phyloP scores from a whole-genome alignment of 148 eudicot genomes.

The Camellia sinensis region DNA sequence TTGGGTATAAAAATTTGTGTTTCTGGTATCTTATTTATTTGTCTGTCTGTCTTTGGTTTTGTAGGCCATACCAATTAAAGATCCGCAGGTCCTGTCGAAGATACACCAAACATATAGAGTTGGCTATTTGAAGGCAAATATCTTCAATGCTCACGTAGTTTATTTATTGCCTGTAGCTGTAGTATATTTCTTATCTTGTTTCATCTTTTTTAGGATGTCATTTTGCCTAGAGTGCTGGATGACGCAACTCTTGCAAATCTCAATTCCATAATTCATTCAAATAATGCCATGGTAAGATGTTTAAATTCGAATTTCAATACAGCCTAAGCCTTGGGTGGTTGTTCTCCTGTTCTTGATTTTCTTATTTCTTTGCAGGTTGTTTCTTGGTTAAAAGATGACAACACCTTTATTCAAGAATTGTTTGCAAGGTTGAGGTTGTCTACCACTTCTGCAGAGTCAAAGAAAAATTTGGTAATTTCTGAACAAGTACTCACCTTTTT shows the following conservation, averaged over 20 bases:
- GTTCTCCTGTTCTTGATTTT: slow-evolving; percentile 7
- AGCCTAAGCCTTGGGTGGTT: background rate
- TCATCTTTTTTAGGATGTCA: slow-evolving; percentile 59
- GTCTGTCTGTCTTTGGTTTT: slow-evolving; percentile 17
- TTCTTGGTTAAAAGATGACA: slow-evolving; percentile 81
- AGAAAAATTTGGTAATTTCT: slow-evolving; percentile 70
- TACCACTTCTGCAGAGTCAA: slow-evolving; percentile 60
- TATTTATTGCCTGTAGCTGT: slow-evolving; percentile 14
- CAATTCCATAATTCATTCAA: slow-evolving; percentile 81
- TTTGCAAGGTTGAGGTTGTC: slow-evolving; percentile 72
- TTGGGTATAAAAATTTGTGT: background rate
- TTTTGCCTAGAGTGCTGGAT: slow-evolving; percentile 80
- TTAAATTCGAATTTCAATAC: background rate
- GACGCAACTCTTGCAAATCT: slow-evolving; percentile 70
- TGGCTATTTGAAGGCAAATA: slow-evolving; percentile 75
- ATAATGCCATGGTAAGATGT: slow-evolving; percentile 79
- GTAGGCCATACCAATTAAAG: slow-evolving; percentile 90
- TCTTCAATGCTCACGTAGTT: slow-evolving; percentile 10
- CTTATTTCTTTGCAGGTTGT: slow-evolving; percentile 56
- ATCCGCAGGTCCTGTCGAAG: slow-evolving; percentile 76
- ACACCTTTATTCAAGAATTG: slow-evolving; percentile 71
- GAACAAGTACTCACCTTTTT: background rate
- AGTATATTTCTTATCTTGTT: slow-evolving; percentile 16
- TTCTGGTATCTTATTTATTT: background rate
- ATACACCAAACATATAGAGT: slow-evolving; percentile 91